A percentile compares a stretch with the other conserved stretches of the same genome.
phyloP scores from a whole-genome alignment of 1,139 yeast genomes.

The Petasospora rhodanensis region DNA sequence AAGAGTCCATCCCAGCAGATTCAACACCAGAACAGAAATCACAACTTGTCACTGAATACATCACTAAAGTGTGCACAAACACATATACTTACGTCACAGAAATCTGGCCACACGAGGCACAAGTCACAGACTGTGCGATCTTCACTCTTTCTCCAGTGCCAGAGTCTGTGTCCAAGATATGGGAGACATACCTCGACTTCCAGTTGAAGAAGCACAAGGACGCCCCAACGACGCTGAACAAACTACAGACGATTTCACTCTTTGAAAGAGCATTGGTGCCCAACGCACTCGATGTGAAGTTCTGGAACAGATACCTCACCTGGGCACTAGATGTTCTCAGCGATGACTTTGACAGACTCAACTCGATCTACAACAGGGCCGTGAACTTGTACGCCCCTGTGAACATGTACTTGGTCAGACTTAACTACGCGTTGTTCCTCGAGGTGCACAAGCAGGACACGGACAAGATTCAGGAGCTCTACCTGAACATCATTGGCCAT shows the following conservation, averaged over 20 bases:
- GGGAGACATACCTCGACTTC: slow-evolving; percentile 49
- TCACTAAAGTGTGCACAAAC: slow-evolving; percentile 37
- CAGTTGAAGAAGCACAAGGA: slow-evolving; percentile 28
- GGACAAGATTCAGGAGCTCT: slow-evolving; percentile 20
- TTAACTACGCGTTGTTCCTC: slow-evolving; percentile 35
- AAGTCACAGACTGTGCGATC: slow-evolving; percentile 30
- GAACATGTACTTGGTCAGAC: slow-evolving; percentile 35
- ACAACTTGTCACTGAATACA: slow-evolving; percentile 36
- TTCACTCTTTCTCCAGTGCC: slow-evolving; percentile 39
- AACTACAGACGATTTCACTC: slow-evolving; percentile 31
- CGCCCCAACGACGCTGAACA: slow-evolving; percentile 9
- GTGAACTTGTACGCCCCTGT: slow-evolving; percentile 43
- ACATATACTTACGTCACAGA: slow-evolving; percentile 50
- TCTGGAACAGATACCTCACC: slow-evolving; percentile 58
- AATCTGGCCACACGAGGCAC: slow-evolving; percentile 60
- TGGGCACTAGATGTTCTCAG: slow-evolving; percentile 30
- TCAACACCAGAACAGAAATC: slow-evolving; percentile 24
- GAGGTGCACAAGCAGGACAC: slow-evolving; percentile 15
- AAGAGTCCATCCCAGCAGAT: slow-evolving; percentile 7
- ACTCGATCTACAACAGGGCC: slow-evolving; percentile 38
- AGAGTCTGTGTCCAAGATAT: slow-evolving; percentile 36
- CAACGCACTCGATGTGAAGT: slow-evolving; percentile 40
- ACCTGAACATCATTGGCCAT: slow-evolving; percentile 15
- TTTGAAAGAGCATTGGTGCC: slow-evolving; percentile 64
- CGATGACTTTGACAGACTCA: slow-evolving; percentile 27